Percentiles rank a stretch among this genome's conserved stretches.
phyloP scores from a whole-genome alignment of 768 basidiomycete species.

The Lentinus brumalis region DNA sequence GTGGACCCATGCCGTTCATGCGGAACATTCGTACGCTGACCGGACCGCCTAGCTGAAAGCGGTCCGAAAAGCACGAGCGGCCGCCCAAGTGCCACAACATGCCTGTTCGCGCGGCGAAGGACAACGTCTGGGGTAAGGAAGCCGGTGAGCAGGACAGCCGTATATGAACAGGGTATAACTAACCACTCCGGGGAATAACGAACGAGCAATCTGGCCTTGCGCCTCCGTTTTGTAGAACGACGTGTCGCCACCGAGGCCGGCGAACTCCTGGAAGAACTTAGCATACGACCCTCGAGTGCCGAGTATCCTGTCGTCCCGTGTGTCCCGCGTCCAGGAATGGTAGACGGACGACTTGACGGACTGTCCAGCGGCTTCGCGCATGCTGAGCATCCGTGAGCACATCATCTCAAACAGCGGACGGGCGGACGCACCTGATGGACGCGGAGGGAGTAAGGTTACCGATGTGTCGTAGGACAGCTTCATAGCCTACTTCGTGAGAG shows the following conservation, averaged over 20 bases:
- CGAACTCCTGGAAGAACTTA: slow-evolving; percentile 68
- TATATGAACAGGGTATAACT: slow-evolving; percentile 29
- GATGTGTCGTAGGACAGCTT: slow-evolving; percentile 78
- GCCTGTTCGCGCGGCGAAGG: slow-evolving; percentile 73
- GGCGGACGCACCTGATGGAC: slow-evolving; percentile 68
- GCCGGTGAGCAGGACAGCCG: not conserved
- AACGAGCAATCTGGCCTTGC: slow-evolving; percentile 64
- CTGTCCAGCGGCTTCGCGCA: slow-evolving; percentile 82
- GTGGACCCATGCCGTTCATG: slow-evolving; percentile 75
- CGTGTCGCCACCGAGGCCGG: slow-evolving; percentile 82
- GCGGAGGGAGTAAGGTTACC: slow-evolving; percentile 71
- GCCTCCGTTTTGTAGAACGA: slow-evolving; percentile 73
- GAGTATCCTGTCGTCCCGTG: slow-evolving; percentile 67
- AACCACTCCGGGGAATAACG: slow-evolving; percentile 60
- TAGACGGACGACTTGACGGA: slow-evolving; percentile 82
- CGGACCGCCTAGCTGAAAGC: slow-evolving; percentile 93
- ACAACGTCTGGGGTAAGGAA: slow-evolving; percentile 57
- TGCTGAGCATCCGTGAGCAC: slow-evolving; percentile 44
- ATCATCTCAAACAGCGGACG: not conserved
- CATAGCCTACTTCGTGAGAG: slow-evolving; percentile 82
- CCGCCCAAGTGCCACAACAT: slow-evolving; percentile 64
- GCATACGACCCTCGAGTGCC: slow-evolving; percentile 64
- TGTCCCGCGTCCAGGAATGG: slow-evolving; percentile 76
- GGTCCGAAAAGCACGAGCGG: slow-evolving; percentile 70
- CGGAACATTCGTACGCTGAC: slow-evolving; percentile 79